phyloP scores from a whole-genome alignment of 768 basidiomycete species.

The Suillus weaverae region DNA sequence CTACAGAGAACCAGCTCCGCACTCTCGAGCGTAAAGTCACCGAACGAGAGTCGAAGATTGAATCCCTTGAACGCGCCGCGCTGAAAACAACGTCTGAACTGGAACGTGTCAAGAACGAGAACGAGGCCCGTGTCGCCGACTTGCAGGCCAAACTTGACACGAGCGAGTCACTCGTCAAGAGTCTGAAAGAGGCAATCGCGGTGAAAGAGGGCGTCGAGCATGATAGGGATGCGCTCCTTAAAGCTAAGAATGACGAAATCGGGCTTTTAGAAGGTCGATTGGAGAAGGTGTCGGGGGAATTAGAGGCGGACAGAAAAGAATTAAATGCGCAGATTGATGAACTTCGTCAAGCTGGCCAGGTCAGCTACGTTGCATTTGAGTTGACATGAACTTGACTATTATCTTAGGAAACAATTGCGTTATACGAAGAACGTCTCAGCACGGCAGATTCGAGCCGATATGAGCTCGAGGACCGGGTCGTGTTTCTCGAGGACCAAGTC shows the following conservation, averaged over 20 bases:
- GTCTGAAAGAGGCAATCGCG: conserved; percentile 53
- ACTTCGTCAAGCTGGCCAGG: conserved; percentile 86
- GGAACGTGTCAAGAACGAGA: conserved; percentile 49
- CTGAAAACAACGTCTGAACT: conserved; percentile 39
- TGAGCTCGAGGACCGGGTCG: conserved; percentile 70
- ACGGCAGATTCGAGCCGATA: conserved; percentile 69
- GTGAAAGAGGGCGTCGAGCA: conserved; percentile 50
- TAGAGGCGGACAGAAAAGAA: conserved; percentile 63
- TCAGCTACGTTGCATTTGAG: conserved; percentile 31
- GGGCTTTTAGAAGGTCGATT: conserved; percentile 49
- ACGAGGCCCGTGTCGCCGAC: conserved; percentile 42
- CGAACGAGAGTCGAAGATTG: conserved; percentile 45
- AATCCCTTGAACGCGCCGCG: conserved; percentile 47
- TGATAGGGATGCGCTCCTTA: conserved; percentile 50
- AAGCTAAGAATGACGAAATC: conserved; percentile 63
- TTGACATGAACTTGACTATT: conserved; percentile 10
- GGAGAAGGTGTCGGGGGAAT: conserved; percentile 44
- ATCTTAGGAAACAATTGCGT: conserved; percentile 83
- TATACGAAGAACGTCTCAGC: conserved; percentile 89
- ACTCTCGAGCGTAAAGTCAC: conserved; percentile 42
- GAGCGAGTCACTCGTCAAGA: conserved; percentile 42
- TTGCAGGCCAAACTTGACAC: conserved; percentile 46
- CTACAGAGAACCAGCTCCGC: conserved; percentile 45
- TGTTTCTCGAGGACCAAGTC: conserved; percentile 55
- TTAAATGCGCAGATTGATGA: conserved; percentile 77